Evolutionary conservation across 2,329 filamentous ascomycete species (phyloP).

Genomic region (Diaporthe eres): DNA sequence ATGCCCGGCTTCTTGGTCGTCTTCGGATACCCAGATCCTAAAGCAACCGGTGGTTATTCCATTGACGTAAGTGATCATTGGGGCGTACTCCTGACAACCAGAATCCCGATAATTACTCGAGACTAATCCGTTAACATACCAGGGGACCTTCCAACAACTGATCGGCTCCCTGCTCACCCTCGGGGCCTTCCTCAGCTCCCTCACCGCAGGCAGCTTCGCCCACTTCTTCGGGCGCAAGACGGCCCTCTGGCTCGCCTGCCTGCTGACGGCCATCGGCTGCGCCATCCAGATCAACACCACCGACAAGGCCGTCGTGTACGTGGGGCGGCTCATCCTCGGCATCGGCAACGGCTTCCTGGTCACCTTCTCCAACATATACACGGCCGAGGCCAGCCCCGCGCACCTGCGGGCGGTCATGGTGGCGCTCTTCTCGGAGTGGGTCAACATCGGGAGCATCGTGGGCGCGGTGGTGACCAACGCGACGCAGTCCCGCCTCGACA

Average conservation of each 20-base stretch:
- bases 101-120: constrained; percentile 46
- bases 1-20: constrained; percentile 67
- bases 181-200: constrained; percentile 64
- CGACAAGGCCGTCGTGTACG: constrained; percentile 57
- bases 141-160: constrained; percentile 65
- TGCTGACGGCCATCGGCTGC: constrained; percentile 58
- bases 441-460: constrained; percentile 62
- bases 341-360: constrained; percentile 60
- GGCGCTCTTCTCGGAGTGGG: constrained; percentile 63
- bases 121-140: neutral
- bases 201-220: constrained; percentile 62
- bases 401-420: constrained; percentile 64
- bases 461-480: constrained; percentile 60
- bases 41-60: constrained; percentile 53
- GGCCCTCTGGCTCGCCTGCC: constrained; percentile 63
- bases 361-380: constrained; percentile 63
- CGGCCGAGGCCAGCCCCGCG: constrained; percentile 61
- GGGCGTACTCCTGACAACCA: neutral
- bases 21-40: constrained; percentile 62
- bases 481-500: constrained; percentile 54
- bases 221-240: constrained; percentile 61
- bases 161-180: constrained; percentile 67
- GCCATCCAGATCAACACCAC: constrained; percentile 60
- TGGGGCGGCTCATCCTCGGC: constrained; percentile 60
- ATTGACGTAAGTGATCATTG: constrained; percentile 53